Conservation (phyloP, 441 rosid species). For the Arabidopsis hybrid region DNA sequence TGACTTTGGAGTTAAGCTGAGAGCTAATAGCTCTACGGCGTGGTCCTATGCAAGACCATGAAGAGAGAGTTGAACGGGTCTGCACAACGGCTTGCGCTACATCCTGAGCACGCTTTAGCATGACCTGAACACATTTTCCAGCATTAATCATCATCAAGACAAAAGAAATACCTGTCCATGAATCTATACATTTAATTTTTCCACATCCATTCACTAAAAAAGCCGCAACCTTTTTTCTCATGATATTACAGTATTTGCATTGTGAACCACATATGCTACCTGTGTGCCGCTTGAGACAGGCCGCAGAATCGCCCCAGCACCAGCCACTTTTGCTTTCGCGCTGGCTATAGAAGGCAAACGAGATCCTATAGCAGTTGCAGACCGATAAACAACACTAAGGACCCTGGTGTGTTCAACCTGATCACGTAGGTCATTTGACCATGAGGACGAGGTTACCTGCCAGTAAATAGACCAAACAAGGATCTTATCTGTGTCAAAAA, state of each 20-base stretch:
- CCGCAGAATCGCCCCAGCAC: conserved; percentile 87
- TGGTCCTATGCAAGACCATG: conserved; percentile 97
- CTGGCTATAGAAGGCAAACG: conserved; percentile 91
- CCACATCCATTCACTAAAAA: conserved; percentile 13
- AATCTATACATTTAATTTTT: conserved; percentile 3
- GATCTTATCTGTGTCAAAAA: conserved; percentile 1
- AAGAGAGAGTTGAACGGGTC: conserved; percentile 77
- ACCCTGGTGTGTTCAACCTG: conserved; percentile 92
- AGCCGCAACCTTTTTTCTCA: conserved; percentile 1
- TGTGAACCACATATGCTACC: conserved; percentile 51
- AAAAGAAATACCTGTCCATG: background rate
- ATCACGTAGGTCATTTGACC: conserved; percentile 93
- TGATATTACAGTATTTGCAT: background rate
- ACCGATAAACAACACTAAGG: conserved; percentile 87
- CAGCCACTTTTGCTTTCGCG: conserved; percentile 96
- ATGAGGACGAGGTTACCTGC: conserved; percentile 95
- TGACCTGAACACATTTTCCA: conserved; percentile 56
- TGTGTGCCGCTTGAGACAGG: conserved; percentile 93
- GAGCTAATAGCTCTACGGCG: conserved; percentile 67
- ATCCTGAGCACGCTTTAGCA: conserved; percentile 89
- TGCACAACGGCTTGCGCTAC: conserved; percentile 90
- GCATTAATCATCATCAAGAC: conserved; percentile 6
- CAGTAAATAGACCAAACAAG: conserved; percentile 20
- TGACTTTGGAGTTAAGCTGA: conserved; percentile 49
- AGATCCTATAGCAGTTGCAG: conserved; percentile 95